Base-by-base conservation (phyloP, 1,139 yeast genomes). In the Suhomyces bolitotheri region DNA sequence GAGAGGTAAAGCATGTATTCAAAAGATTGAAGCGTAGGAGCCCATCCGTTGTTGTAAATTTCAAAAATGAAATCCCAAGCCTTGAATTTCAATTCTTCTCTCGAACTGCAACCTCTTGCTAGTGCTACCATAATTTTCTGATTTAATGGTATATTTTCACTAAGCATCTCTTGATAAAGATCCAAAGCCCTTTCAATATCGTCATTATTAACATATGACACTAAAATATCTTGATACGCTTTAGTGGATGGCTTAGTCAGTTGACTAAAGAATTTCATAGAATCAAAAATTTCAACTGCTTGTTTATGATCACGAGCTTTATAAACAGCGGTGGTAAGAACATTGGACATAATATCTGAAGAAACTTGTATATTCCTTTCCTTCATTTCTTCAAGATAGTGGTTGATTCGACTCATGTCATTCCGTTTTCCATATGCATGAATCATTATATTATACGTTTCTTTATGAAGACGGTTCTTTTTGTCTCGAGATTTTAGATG, bases 41-140 rank as follows among this genome's bases (percentile, higher is more conserved):
- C 58, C 71, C 73, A 68, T 1, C 73, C 75, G 29, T 60, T 53
- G 14, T 75, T 72, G 48, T 80, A 73, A 40, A 87, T 78, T 45
- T 84, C 82, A 43, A 83, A 71, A 38, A 90, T 76, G 49, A 77
- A 82, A 35, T 78, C 77, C 97, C 97, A 92, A 0, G 96, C 89
- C 45, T 72, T 68, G 32, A 64, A 50, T 17, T 71, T 64, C 35
- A 78, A 68, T 21, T 64, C 62, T 10, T 60, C 61, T 27, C 81
- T 66, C 5, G 74, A 70, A 2, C 83, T 64, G 55, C 96, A 89
- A 0, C 94, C 90, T 44, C 76, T 73, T 0, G 95, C 92, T 33
- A 90, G 61, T 0, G 81, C 75, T 25, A 79, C 73, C 48, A 80
- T 67, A 1, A 87, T 79, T 21, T 64, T 71, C 13, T 71, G 75